phyloP scores from a whole-genome alignment of 495 filamentous ascomycete species.

The Trichoderma asperelloides region DNA sequence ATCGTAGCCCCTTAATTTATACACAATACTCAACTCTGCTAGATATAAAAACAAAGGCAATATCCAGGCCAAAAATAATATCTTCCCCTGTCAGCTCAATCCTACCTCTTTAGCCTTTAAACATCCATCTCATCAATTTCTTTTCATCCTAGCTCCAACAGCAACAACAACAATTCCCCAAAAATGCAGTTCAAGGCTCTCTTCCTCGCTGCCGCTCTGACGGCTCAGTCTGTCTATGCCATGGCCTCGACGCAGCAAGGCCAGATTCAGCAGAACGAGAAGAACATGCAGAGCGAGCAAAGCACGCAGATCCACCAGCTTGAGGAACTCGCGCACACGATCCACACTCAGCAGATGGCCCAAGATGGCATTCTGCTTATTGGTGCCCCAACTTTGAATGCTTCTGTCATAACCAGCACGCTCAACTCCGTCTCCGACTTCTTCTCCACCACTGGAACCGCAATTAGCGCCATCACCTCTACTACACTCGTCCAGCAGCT shows the following conservation, averaged over 20 bases:
- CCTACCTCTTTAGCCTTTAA: neutral
- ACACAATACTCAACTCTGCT: neutral
- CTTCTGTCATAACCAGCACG: neutral
- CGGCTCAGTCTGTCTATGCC: neutral
- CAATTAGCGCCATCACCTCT: neutral
- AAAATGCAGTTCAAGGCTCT: neutral
- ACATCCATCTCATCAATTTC: neutral
- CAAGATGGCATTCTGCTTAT: neutral
- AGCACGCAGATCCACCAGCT: neutral
- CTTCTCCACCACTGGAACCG: neutral
- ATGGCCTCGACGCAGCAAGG: neutral
- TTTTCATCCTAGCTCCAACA: no score
- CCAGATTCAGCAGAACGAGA: neutral
- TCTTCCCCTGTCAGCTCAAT: neutral
- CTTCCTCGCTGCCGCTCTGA: conserved; percentile 1
- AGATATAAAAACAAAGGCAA: neutral
- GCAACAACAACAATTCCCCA: neutral
- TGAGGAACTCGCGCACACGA: neutral
- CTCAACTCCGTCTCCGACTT: neutral
- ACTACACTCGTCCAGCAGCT: neutral
- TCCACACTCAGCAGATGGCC: neutral
- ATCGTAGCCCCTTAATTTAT: neutral
- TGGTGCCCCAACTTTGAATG: neutral
- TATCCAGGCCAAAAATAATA: neutral
- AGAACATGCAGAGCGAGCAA: neutral